A percentile compares a stretch with the other conserved stretches of the same genome.
Evolutionary conservation across 257 asterid species (phyloP).

Genomic region (Nicotiana paniculata): DNA sequence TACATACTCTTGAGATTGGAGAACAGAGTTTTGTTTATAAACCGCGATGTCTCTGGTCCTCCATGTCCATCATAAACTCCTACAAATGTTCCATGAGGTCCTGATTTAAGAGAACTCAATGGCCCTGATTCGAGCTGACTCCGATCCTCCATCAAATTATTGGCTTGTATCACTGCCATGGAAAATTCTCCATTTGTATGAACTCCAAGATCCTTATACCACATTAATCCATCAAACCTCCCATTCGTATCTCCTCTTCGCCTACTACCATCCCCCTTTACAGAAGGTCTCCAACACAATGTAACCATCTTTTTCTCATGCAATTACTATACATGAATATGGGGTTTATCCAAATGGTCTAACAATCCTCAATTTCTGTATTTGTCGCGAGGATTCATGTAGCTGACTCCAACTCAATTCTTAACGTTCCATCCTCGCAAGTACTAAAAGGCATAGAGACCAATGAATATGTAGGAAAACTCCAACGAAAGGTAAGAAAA

Average conservation of each 20-base stretch:
- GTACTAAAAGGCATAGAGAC: slow-evolving; percentile 56
- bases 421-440: slow-evolving; percentile 47
- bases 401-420: slow-evolving; percentile 8
- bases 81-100: slow-evolving; percentile 72
- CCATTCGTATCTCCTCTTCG: slow-evolving; percentile 56
- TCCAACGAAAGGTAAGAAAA: slow-evolving; percentile 15
- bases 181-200: slow-evolving; percentile 79
- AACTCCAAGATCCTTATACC: slow-evolving; percentile 78
- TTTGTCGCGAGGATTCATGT: slow-evolving; percentile 28
- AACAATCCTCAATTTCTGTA: not conserved
- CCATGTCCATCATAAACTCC: slow-evolving; percentile 99
- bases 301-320: slow-evolving; percentile 46
- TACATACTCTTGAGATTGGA: slow-evolving; percentile 74
- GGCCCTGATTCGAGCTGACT: slow-evolving; percentile 88
- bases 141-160: slow-evolving; percentile 84
- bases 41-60: slow-evolving; percentile 88
- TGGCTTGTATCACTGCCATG: slow-evolving; percentile 91
- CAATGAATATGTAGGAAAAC: slow-evolving; percentile 43
- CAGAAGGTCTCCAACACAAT: slow-evolving; percentile 72
- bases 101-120: slow-evolving; percentile 52
- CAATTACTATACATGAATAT: not conserved
- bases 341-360: not conserved
- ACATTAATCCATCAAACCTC: slow-evolving; percentile 59
- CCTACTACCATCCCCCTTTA: slow-evolving; percentile 17
- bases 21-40: slow-evolving; percentile 58